Evolutionary conservation across 352 stramenopile genomes (phyloP), one percentile per base, ranked within the genome.

Genomic region (Globisporangium paroecandrum): DNA sequence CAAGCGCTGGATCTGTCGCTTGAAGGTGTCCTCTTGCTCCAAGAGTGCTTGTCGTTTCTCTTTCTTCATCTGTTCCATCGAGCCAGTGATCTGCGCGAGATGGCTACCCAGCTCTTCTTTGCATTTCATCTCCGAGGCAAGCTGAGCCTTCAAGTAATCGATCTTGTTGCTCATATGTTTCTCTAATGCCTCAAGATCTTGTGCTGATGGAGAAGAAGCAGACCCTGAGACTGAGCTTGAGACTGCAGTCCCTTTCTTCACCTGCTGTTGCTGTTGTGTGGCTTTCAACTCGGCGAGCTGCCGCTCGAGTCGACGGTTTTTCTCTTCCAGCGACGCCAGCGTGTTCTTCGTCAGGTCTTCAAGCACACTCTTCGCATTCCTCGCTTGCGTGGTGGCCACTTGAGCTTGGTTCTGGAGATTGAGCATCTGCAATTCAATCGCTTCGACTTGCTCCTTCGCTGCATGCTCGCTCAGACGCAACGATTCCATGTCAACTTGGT

Each of bases 61-160:
- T 20, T 82, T 76, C 49, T 92, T 93, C 34, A 89, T 69, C 7
- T 72, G 56, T n/a, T 93, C 85, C 65, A 95, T 82, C 4, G 77
- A 73, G 18, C 65, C 74, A 7, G 85, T 91, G 18, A 95, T 76
- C 4, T 89, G 74, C 0, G 81, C 82, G 1, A 95, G 65, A 60
- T 91, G 85, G 3, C 62, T 77, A 0, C 87, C 87, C 4, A 95
- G 73, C 59, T 95, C 88, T 67, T 95, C 86, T 66, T 93, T 93
- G 62, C 88, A 94, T 58, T 89, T 90, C 74, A 93, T 93, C 62
- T 95, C 88, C 0, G 87, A 94, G 34, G 84, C 76, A 1, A 95
- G 66, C 61, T 94, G 87, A 0, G 86, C 87, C 64, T 94, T 93
- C 15, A 95, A 66, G 59, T 95, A 94, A 43, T 93, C 85, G 18